Base-by-base conservation (phyloP, 2,329 filamentous ascomycete species). In the Trichoderma harzianum region DNA sequence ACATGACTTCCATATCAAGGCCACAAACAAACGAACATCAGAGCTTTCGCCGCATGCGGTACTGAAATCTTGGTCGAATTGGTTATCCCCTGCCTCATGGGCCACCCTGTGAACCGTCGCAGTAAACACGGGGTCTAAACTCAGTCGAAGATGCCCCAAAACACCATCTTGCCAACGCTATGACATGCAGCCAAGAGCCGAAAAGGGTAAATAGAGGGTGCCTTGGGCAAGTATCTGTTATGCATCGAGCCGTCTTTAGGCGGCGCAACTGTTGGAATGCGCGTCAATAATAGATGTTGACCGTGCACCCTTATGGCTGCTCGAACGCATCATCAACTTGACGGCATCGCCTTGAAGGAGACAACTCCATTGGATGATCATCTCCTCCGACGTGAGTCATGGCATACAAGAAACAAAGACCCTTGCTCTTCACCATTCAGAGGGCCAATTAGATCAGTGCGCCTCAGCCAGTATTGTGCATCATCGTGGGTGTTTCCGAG, bases 41-140 rank as follows among this genome's bases (percentile, higher is more conserved):
- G 51, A 62, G 67, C 67, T 62, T 69, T 18, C 26, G 55, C 67
- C 67, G 67, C 67, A 69, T 69, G 67, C 67, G 67, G 67, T 62
- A 39, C 57, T 69, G 39, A 11, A 21, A 62, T 36, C 10, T 26
- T 43, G 39, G 43, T n/a, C n/a, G 36, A n/a, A 32, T 61, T 51
- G 24, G 24, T 34, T 69, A 53, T 28, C 36, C 60, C 34, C 30
- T 61, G 32, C 67, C 47, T 30, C 67, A 51, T 69, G 39, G 67
- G 24, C 67, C 67, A 69, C 67, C 36, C 57, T 28, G 67, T 61
- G 67, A 34, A 36, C 67, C 64, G 67, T 36, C 47, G 39, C 21
- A 8, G 34, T 61, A 34, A 21, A 51, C 67, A 53, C 5, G 26
- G 10, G 53, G 28, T 18, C 57, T 12, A n/a, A 53, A 62, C 39